Conservation (phyloP, 1,284 basidiomycete genomes). For the Heliocybe sulcata region DNA sequence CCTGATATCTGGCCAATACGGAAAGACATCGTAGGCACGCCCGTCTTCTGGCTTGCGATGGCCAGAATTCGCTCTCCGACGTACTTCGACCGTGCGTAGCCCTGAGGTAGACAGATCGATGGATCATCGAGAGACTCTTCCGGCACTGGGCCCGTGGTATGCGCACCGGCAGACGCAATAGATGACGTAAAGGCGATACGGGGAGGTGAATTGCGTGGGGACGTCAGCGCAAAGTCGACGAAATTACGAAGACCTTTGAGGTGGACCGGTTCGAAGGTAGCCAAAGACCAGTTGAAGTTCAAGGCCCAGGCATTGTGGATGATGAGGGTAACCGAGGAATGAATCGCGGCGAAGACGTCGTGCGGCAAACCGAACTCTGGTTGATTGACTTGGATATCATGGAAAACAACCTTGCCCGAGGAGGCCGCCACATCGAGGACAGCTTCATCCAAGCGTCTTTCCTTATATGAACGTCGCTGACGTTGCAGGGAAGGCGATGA, state of each 20-base stretch:
- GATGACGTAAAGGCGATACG: constrained; percentile 15
- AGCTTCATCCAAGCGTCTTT: background rate
- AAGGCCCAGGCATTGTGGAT: constrained; percentile 34
- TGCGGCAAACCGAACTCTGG: background rate
- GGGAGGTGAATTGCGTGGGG: constrained; percentile 14
- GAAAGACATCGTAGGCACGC: constrained; percentile 12
- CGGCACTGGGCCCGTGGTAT: constrained; percentile 2
- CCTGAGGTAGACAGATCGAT: constrained; percentile 12
- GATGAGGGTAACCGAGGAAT: constrained; percentile 14
- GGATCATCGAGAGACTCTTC: constrained; percentile 13
- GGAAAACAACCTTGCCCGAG: background rate
- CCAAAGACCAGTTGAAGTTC: constrained; percentile 19
- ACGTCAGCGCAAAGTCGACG: constrained; percentile 17
- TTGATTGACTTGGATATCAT: background rate
- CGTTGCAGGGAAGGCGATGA: background rate
- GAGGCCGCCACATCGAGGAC: constrained; percentile 1
- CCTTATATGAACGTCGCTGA: constrained; percentile 1
- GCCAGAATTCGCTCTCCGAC: constrained; percentile 17
- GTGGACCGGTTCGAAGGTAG: constrained; percentile 16
- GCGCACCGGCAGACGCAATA: constrained; percentile 6
- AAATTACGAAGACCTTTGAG: constrained; percentile 17
- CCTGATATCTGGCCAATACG: constrained; percentile 21
- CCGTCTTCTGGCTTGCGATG: constrained; percentile 9
- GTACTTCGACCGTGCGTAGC: constrained; percentile 22
- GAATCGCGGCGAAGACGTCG: constrained; percentile 2